Conservation (phyloP, 768 basidiomycete genomes). For the Coprinellus aureogranulatus region DNA sequence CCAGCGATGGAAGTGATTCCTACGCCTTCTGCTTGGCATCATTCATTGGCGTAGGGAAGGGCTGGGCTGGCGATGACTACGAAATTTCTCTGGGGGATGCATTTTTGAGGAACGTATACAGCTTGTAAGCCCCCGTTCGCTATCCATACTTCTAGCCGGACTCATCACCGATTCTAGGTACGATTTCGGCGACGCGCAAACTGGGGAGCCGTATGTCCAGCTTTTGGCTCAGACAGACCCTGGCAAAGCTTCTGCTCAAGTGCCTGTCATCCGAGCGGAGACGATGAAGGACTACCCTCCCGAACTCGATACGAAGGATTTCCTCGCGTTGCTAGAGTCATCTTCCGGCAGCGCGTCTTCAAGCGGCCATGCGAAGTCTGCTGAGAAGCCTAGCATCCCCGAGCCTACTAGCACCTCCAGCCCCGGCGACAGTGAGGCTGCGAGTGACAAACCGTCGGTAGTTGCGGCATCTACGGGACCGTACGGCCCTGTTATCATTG, state of each 20-base stretch:
- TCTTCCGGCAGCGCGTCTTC: too few species aligned
- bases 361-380: too few species aligned
- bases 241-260: neutral
- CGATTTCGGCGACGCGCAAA: neutral
- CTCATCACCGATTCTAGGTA: neutral
- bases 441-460: neutral
- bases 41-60: constrained; percentile 22
- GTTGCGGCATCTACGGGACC: neutral
- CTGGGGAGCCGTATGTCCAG: constrained; percentile 2
- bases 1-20: constrained; percentile 24
- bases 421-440: neutral
- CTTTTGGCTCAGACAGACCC: neutral
- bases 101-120: constrained; percentile 9
- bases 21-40: constrained; percentile 39
- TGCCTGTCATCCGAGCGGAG: neutral
- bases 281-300: neutral
- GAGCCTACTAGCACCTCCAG: too few species aligned
- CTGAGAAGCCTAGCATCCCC: too few species aligned
- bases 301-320: neutral
- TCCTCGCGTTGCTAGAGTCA: too few species aligned
- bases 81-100: constrained; percentile 6
- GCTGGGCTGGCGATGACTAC: constrained; percentile 21
- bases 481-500: constrained; percentile 4
- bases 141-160: too few species aligned
- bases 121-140: constrained; percentile 1